These are phyloP conservation scores for Wickerhamiella spandovensis DNA, from an alignment of 805 yeast genomes.

Conservation along the genomic window DNA sequence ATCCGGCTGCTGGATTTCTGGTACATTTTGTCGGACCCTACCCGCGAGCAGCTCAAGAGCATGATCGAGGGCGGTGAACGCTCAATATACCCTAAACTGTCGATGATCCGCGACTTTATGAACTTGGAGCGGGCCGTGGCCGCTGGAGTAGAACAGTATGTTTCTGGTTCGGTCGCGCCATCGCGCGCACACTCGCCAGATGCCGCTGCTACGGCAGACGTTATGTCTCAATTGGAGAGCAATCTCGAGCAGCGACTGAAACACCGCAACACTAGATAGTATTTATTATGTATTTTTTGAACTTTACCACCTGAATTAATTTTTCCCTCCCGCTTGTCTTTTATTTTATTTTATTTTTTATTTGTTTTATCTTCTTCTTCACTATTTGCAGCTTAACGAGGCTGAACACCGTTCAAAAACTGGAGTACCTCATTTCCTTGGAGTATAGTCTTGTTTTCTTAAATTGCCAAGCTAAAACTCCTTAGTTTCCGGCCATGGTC, in stretches of 20 bases:
- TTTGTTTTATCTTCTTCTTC: too few relatives aligned
- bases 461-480: too few relatives aligned
- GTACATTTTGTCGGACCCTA: constrained; percentile 57
- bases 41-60: constrained; percentile 38
- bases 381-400: too few relatives aligned
- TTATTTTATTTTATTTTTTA: too few relatives aligned
- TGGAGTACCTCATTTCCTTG: too few relatives aligned
- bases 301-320: too few relatives aligned
- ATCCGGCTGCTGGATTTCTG: constrained; percentile 44
- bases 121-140: constrained; percentile 34
- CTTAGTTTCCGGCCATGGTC: too few relatives aligned
- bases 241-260: background rate
- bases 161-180: background rate
- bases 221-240: background rate
- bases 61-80: constrained; percentile 51
- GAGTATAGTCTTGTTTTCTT: too few relatives aligned
- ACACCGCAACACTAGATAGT: background rate
- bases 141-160: background rate
- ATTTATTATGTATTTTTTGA: background rate
- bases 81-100: constrained; percentile 50
- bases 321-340: too few relatives aligned
- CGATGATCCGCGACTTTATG: constrained; percentile 51
- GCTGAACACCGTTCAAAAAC: too few relatives aligned
- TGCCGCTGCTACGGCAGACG: background rate
- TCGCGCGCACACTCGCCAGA: background rate